Conservation (phyloP, 169 alveolate species). For the Cyclospora cayetanensis region DNA sequence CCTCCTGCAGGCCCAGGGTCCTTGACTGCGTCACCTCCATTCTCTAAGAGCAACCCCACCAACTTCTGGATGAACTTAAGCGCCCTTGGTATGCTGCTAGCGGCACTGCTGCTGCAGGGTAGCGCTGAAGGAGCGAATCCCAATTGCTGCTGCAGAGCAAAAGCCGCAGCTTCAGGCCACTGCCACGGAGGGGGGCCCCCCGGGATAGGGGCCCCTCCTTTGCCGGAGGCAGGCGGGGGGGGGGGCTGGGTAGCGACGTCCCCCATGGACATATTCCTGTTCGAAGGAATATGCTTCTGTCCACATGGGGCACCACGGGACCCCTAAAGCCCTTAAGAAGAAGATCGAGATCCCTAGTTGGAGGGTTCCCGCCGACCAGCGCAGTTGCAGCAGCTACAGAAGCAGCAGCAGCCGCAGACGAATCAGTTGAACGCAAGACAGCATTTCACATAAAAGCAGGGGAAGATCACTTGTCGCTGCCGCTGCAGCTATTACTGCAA, state of each 20-base stretch:
- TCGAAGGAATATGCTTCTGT: not conserved
- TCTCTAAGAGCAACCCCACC: not conserved
- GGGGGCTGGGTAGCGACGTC: not conserved
- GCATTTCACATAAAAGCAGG: no score
- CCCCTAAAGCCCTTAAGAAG: not conserved
- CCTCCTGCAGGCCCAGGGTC: not conserved
- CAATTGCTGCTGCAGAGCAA: conserved; percentile 34
- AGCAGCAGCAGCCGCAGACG: conserved; percentile 23
- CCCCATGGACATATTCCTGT: not conserved
- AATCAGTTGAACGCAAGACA: not conserved
- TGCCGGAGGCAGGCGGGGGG: conserved; percentile 4
- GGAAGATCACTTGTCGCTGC: no score
- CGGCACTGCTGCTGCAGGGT: conserved; percentile 34
- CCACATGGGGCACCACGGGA: not conserved
- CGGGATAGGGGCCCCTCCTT: not conserved
- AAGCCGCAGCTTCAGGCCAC: conserved; percentile 55
- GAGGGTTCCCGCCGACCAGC: no score
- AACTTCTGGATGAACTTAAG: conserved; percentile 23
- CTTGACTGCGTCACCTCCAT: not conserved
- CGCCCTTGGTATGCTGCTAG: conserved; percentile 26
- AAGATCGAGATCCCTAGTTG: not conserved
- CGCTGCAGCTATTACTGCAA: no score
- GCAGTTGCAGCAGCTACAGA: conserved; percentile 23
- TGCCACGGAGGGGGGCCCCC: conserved; percentile 62
- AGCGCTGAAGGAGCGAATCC: not conserved